Evolutionary conservation across 306 rosid species (phyloP).

Genomic region (Dalbergia cochinchinensis): DNA sequence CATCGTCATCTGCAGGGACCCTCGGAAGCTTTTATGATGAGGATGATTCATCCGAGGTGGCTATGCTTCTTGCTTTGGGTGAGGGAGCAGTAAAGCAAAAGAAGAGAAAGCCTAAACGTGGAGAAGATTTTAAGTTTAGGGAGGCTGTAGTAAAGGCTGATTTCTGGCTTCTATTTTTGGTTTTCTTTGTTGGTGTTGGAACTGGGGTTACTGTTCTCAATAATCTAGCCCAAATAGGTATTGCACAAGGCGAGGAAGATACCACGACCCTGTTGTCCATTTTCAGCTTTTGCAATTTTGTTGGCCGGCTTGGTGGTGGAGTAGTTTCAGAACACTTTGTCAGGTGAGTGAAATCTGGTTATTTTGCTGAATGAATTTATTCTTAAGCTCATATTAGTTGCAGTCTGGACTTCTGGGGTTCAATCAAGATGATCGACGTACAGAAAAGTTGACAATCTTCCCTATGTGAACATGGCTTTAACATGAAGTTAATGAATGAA

Average conservation of each 20-base stretch:
- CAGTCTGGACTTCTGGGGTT: not conserved
- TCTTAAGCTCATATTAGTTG: slow-evolving; percentile 25
- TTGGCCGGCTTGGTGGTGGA: slow-evolving; percentile 91
- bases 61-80: slow-evolving; percentile 85
- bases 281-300: slow-evolving; percentile 82
- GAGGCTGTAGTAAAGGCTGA: slow-evolving; percentile 87
- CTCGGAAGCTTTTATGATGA: slow-evolving; percentile 62
- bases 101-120: slow-evolving; percentile 84
- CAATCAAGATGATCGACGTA: not conserved
- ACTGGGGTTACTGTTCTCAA: slow-evolving; percentile 87
- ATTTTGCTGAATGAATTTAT: not conserved
- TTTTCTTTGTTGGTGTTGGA: slow-evolving; percentile 84
- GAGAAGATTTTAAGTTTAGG: slow-evolving; percentile 76
- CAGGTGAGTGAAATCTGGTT: slow-evolving; percentile 60
- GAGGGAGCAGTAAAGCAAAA: slow-evolving; percentile 83
- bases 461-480: not conserved
- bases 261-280: slow-evolving; percentile 74
- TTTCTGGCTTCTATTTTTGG: slow-evolving; percentile 81
- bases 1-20: slow-evolving; percentile 57
- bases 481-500: slow-evolving; percentile 23
- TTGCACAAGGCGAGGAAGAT: slow-evolving; percentile 77
- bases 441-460: slow-evolving; percentile 8
- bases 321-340: slow-evolving; percentile 85
- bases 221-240: slow-evolving; percentile 84
- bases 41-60: slow-evolving; percentile 67